phyloP scores from a whole-genome alignment of 192 early-diverging fungal genomes.

The Umbelopsis isabellina region DNA sequence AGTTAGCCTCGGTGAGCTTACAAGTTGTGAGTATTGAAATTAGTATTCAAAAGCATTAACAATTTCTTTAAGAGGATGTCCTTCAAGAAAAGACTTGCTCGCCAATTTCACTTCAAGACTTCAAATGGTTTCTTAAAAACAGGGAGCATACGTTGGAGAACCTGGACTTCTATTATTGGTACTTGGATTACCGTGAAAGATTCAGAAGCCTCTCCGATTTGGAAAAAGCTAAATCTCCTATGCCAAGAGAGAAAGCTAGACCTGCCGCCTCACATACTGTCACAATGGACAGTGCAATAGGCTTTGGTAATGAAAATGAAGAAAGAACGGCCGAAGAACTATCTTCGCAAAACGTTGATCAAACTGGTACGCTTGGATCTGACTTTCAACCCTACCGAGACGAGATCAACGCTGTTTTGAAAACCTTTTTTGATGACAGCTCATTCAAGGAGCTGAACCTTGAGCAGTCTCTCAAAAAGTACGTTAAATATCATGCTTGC shows the following conservation, averaged over 20 bases:
- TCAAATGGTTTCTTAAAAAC: conserved; percentile 25
- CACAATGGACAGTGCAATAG: conserved; percentile 15
- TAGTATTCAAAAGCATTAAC: too few relatives aligned
- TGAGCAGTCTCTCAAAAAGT: conserved; percentile 5
- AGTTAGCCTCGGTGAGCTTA: conserved; percentile 25
- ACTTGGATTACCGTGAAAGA: conserved; percentile 22
- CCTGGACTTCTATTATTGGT: conserved; percentile 35
- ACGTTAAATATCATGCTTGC: conserved; percentile 13
- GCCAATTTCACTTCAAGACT: conserved; percentile 34
- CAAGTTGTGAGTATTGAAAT: neutral
- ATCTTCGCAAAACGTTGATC: neutral
- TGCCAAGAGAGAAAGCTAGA: conserved; percentile 23
- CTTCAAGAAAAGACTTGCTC: conserved; percentile 27
- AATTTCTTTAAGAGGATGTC: conserved; percentile 18
- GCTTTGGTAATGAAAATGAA: neutral
- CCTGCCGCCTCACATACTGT: neutral
- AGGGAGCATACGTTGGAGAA: conserved; percentile 37
- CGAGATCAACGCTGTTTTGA: conserved; percentile 30
- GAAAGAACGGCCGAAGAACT: neutral
- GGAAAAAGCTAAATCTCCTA: conserved; percentile 13
- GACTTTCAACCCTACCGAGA: conserved; percentile 27
- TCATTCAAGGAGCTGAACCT: conserved; percentile 36
- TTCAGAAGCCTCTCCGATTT: conserved; percentile 20
- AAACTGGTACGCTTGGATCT: conserved; percentile 17
- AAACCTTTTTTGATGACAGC: conserved; percentile 29